phyloP scores from a whole-genome alignment of 2,329 filamentous ascomycete species.

The Hortaea sp. region DNA sequence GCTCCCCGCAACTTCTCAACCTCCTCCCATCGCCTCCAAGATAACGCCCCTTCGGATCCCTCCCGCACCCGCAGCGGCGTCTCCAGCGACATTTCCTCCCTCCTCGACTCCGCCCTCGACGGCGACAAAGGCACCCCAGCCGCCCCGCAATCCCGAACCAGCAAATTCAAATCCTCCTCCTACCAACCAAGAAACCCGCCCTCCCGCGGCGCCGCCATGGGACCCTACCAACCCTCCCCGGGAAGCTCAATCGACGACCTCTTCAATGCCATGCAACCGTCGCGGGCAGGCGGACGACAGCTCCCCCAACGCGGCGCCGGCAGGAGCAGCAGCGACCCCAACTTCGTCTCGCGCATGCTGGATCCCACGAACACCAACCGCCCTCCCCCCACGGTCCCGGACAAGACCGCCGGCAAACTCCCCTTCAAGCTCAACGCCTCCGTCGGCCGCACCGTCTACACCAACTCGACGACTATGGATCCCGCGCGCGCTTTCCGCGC shows the following conservation, averaged over 20 bases:
- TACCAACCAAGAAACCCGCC: neutral
- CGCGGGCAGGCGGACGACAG: neutral
- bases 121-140: conserved; percentile 16
- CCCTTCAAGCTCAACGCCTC: conserved; percentile 28
- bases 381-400: neutral
- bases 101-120: conserved; percentile 22
- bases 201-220: neutral
- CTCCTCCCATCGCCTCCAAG: too few species aligned
- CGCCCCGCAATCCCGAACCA: too few species aligned
- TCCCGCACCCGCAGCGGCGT: neutral
- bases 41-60: too few species aligned
- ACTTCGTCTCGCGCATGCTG: conserved; percentile 3
- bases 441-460: conserved; percentile 20
- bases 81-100: conserved; percentile 12
- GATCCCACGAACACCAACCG: neutral
- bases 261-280: conserved; percentile 2
- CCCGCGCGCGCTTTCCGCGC: conserved; percentile 37
- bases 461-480: conserved; percentile 32
- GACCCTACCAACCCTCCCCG: conserved; percentile 1
- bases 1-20: too few species aligned
- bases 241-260: conserved; percentile 7
- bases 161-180: conserved; percentile 8
- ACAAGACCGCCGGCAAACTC: conserved; percentile 1
- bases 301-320: neutral
- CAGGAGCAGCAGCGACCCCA: neutral